A percentile compares a stretch with the other conserved stretches of the same genome.
These are phyloP conservation scores for Diddensiella santjacobensis DNA, from an alignment of 805 yeast genomes.

Conservation along the genomic window DNA sequence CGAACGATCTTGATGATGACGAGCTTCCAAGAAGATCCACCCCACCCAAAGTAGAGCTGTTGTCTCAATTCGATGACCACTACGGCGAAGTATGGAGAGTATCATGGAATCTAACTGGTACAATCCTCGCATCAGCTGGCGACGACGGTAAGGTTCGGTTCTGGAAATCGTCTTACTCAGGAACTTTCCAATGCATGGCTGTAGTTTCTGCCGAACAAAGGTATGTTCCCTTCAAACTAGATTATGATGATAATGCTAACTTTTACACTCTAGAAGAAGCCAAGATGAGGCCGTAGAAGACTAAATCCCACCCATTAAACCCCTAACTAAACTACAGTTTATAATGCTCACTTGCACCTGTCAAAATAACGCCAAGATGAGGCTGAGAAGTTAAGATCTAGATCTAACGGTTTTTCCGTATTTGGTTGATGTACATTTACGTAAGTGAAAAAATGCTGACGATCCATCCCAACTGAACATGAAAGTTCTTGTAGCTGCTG, in stretches of 20 bases:
- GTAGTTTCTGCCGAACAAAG: slow-evolving; percentile 59
- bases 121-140: slow-evolving; percentile 88
- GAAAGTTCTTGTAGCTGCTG: slow-evolving; percentile 50
- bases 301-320: no score
- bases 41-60: slow-evolving; percentile 47
- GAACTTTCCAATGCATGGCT: slow-evolving; percentile 88
- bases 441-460: no score
- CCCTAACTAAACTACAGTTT: no score
- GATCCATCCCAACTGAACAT: no score
- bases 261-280: not conserved
- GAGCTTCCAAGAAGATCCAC: slow-evolving; percentile 18
- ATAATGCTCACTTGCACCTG: no score
- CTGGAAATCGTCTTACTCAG: slow-evolving; percentile 85
- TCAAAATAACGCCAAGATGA: no score
- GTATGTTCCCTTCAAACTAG: not conserved
- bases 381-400: no score
- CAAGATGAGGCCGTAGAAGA: not conserved
- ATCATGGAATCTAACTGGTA: slow-evolving; percentile 80
- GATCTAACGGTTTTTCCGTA: no score
- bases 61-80: slow-evolving; percentile 72
- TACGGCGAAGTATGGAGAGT: slow-evolving; percentile 94
- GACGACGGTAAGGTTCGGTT: slow-evolving; percentile 89
- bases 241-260: no score
- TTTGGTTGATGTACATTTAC: no score
- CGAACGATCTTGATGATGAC: slow-evolving; percentile 10